Evolutionary conservation across 176 grass and related monocot species (phyloP).

Genomic region (Avena atlantica): DNA sequence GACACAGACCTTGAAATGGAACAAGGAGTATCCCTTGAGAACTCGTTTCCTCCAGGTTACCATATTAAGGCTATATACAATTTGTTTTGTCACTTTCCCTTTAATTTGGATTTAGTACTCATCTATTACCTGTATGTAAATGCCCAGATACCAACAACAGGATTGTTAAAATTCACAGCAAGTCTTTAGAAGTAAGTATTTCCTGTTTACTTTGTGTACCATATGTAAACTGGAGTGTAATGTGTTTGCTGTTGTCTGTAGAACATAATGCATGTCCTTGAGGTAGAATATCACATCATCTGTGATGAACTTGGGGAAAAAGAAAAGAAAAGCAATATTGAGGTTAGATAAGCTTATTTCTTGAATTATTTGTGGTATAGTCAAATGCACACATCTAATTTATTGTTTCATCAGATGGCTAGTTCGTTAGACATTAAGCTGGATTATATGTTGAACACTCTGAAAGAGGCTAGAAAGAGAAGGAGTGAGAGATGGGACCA

Average conservation of each 20-base stretch:
- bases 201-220: not conserved
- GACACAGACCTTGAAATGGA: not conserved
- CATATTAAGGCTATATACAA: not conserved
- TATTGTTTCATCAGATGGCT: not conserved
- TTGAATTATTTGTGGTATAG: not conserved
- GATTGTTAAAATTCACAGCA: not conserved
- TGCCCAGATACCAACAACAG: not conserved
- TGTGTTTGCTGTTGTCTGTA: not conserved
- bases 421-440: not conserved
- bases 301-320: not conserved
- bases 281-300: not conserved
- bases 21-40: not conserved
- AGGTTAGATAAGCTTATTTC: not conserved
- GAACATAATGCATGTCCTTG: not conserved
- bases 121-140: not conserved
- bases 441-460: not conserved
- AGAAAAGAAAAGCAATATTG: not conserved
- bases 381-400: not conserved
- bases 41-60: not conserved
- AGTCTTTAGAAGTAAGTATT: not conserved
- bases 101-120: not conserved
- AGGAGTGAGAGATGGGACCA: not conserved
- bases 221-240: not conserved
- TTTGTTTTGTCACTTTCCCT: not conserved
- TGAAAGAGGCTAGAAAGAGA: not conserved